phyloP scores from a whole-genome alignment of 768 basidiomycete species.

The Lactarius pseudohatsudake region DNA sequence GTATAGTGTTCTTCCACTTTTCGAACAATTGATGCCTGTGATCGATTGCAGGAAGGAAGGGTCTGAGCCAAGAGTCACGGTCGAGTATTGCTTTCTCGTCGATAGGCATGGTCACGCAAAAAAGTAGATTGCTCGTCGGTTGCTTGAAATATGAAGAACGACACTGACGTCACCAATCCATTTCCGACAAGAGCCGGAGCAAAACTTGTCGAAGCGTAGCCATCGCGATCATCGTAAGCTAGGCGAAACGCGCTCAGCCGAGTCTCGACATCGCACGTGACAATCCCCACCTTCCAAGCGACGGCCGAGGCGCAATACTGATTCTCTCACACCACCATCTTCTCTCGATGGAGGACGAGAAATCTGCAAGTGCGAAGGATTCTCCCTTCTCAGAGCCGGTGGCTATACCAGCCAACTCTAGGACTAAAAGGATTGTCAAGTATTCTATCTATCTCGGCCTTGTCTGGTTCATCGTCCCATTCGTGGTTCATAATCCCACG shows the following conservation, averaged over 20 bases:
- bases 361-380: background rate
- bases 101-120: conserved; percentile 37
- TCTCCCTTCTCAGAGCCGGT: background rate
- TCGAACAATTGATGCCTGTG: conserved; percentile 67
- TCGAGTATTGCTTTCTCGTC: conserved; percentile 57
- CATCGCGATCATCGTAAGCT: background rate
- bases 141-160: conserved; percentile 8
- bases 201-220: background rate
- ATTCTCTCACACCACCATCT: conserved; percentile 1
- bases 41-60: conserved; percentile 67
- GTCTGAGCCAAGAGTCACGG: conserved; percentile 72
- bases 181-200: background rate
- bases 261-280: conserved; percentile 1
- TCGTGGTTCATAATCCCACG: conserved; percentile 11
- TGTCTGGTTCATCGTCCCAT: conserved; percentile 21
- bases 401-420: background rate
- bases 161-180: conserved; percentile 24
- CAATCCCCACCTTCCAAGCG: background rate
- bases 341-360: conserved; percentile 10
- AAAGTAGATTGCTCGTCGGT: background rate
- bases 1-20: conserved; percentile 75
- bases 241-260: conserved; percentile 6
- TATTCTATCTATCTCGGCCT: conserved; percentile 17
- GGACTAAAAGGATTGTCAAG: conserved; percentile 3
- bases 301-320: background rate